Evolutionary conservation across 441 rosid species (phyloP).

Genomic region (Populus trichocarpa): DNA sequence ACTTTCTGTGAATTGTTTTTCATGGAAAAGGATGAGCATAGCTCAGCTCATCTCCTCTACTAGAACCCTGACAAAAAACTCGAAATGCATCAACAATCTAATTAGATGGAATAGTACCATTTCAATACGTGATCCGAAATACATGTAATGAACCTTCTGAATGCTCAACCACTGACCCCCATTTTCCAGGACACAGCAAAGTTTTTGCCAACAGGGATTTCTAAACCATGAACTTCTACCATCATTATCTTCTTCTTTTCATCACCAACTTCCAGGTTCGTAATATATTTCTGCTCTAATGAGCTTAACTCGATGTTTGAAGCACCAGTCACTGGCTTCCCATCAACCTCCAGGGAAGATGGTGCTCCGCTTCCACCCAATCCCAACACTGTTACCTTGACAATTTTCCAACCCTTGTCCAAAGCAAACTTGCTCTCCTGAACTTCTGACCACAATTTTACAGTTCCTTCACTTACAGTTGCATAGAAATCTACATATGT

Average conservation of each 20-base stretch:
- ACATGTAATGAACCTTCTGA: background rate
- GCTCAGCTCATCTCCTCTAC: conserved; percentile 41
- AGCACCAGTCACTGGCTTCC: conserved; percentile 22
- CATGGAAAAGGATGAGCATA: conserved; percentile 41
- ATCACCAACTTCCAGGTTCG: conserved; percentile 30
- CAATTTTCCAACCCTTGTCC: conserved; percentile 66
- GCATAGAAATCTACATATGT: conserved; percentile 63
- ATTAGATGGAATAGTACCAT: background rate
- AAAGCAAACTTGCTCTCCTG: conserved; percentile 72
- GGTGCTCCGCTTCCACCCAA: conserved; percentile 41
- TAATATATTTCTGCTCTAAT: conserved; percentile 40
- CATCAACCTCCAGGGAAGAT: conserved; percentile 47
- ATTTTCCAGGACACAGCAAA: conserved; percentile 70
- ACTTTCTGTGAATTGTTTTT: conserved; percentile 6
- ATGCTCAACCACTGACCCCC: conserved; percentile 29
- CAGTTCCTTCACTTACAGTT: conserved; percentile 45
- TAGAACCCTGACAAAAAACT: conserved; percentile 12
- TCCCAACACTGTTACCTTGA: conserved; percentile 66
- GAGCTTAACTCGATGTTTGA: conserved; percentile 35
- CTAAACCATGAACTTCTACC: conserved; percentile 63
- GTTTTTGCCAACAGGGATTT: conserved; percentile 64
- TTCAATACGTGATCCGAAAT: background rate
- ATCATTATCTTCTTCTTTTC: conserved; percentile 39
- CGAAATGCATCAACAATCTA: background rate
- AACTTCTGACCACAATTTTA: conserved; percentile 84